Base-by-base conservation (phyloP, 2,329 filamentous ascomycete genomes). In the Trichoderma harzianum region DNA sequence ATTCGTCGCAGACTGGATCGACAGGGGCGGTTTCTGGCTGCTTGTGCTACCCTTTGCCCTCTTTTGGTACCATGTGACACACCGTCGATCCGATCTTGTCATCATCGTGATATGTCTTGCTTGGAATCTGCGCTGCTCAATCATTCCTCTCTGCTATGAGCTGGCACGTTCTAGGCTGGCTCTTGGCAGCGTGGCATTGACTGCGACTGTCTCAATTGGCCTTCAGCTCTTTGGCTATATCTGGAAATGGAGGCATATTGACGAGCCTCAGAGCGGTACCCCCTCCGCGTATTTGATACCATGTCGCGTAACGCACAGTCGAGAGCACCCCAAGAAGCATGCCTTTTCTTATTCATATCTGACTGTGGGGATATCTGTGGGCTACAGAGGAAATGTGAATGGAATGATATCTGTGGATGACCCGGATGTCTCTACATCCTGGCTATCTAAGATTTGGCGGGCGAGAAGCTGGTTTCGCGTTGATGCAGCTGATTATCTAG, bases 261-360 rank as follows among this genome's bases (percentile, higher is more conserved):
- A n/a, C 16, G 32, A 26, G 8, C 11, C 6, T 14, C 64, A 43
- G n/a, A 7, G 4, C 21, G 32, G 24, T 7, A 12, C 12, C 21
- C 3, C 51, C 28, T 34, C 18, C 5, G 7, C 30, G 12, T 80
- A 89, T 70, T 80, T 94, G 14, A 88, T 94, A 55, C 90, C 91
- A 8, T 89, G 89, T 76, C 84, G 82, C 58, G 93, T 90, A 16
- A 89, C 86, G 2, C 92, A 94, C 78, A 83, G 86, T 5, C 85
- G 92, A 21, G 78, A 91, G n/a, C 90, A 91, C 71, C 92, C 92
- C 0, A 85, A 89, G 77, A 88, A 86, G 72, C 90, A 94, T 77
- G 86, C 86, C 0, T 94, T 95, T 77, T 83, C 83, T 1, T 93
- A 93, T 77, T 90, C 90, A 0, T 93, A 94, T 78, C 85, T 94